Base-by-base conservation (phyloP, 768 basidiomycete species). In the Tulasnella sp. region DNA sequence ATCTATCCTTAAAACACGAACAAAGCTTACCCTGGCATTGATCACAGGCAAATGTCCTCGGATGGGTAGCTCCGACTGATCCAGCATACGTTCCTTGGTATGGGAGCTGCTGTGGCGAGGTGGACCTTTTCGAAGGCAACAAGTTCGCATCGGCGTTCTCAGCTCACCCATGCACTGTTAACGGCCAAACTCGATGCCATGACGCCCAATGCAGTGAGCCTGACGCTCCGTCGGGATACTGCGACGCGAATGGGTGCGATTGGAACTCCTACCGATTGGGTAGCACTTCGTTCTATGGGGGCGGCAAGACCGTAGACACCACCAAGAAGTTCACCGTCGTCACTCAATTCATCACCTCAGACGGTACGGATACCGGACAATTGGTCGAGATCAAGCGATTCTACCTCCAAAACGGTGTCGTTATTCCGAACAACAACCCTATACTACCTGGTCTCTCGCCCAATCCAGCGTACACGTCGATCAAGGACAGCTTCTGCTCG, bases 401-500 rank as follows among this genome's bases (percentile, higher is more conserved):
- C 18, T 51, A 51, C 48, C 15, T 51, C 48, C 48, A 51, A 51
- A 51, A 51, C 48, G 48, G 48, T 10, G 48, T 51, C 48, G 20
- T 51, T 9, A 51, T 51, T 51, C 18, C 48, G 23, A 51, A 51
- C 10, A 51, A 51, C 48, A 51, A 51, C 48, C 48, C 48, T 2
- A 23, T 9, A 2, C 2, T 51, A 9, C 15, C 15, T 85, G 88
- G 87, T 85, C 89, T 86, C 51, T 81, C 80, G 3, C 2, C 48
- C 2, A 23, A 23, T 23, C 1, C 44, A 46, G 44, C 48, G 48
- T 51, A n/a, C n/a, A n/a, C n/a, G n/a, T n/a, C 48, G 48, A 51
- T 51, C 48, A 51, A 51, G 48, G 20, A 51, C 48, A 51, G 23
- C 48, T 51, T 51, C 9, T 51, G 48, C 20, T 2, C 18, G 5